Conservation (phyloP, 441 rosid genomes). For the Corymbia citriodora region DNA sequence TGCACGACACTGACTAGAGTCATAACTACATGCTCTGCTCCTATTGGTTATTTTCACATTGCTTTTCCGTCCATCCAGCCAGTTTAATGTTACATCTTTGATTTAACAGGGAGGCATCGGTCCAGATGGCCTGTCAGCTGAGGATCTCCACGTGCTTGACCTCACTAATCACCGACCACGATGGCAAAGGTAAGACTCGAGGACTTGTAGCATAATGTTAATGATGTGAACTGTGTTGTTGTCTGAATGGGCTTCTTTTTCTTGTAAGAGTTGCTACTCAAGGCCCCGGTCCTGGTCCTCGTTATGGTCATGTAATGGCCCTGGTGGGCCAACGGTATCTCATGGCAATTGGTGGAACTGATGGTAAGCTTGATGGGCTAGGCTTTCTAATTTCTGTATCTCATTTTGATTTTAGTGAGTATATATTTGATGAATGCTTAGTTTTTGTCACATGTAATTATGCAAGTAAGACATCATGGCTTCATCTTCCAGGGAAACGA, state of each 20-base stretch:
- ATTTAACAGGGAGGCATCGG: slow-evolving; percentile 92
- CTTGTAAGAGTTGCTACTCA: slow-evolving; percentile 88
- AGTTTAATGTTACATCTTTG: slow-evolving; percentile 10
- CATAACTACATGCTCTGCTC: neutral
- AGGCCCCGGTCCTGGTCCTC: slow-evolving; percentile 99
- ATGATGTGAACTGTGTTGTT: neutral
- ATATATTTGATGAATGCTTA: neutral
- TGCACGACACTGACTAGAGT: neutral
- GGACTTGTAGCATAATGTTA: neutral
- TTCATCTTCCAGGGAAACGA: slow-evolving; percentile 65
- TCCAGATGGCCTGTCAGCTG: slow-evolving; percentile 98
- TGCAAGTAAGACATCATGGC: slow-evolving; percentile 4
- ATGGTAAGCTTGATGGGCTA: slow-evolving; percentile 32
- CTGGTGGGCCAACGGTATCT: slow-evolving; percentile 99
- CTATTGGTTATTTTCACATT: neutral
- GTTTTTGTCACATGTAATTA: neutral
- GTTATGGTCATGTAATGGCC: slow-evolving; percentile 99
- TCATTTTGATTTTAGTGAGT: neutral
- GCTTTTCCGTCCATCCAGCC: neutral
- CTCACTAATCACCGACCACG: slow-evolving; percentile 92
- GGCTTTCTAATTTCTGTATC: neutral
- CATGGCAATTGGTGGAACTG: slow-evolving; percentile 94
- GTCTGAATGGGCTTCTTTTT: slow-evolving; percentile 18
- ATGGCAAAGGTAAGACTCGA: slow-evolving; percentile 80
- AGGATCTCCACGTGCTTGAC: slow-evolving; percentile 99